Base-by-base conservation (phyloP, 139 green algal genomes). In the Haematococcus lacustris region DNA sequence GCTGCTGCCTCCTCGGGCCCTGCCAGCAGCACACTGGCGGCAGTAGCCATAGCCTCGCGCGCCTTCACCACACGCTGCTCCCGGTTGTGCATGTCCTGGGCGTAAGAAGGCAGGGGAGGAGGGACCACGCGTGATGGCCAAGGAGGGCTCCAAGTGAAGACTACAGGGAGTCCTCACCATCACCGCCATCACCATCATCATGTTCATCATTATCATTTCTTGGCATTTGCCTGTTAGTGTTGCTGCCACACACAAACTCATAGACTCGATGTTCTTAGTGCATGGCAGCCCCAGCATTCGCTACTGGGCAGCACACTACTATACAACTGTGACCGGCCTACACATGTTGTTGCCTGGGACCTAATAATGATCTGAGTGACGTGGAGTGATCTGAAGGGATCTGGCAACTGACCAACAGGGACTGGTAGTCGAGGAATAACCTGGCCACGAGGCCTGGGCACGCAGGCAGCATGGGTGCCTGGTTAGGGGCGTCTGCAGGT, bases 31-130 rank as follows among this genome's bases (percentile, higher is more conserved):
- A 84, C 71, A 34, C 86, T 87, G 1, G 88, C 87, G 30, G 88
- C 75, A 21, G 80, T 51, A 4, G 91, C 92, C 73, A 97, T 93
- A 51, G 80, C 77, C 77, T 86, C 76, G 70, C 86, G 87, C 17
- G 88, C 78, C 40, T 71, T 75, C 33, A 86, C 71, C 1, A 84
- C 65, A 33, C 88, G 81, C 53, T 77, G 66, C 41, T 61, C 28
- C 28, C 66, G 40, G 23, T 41, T 71, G 21, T 65, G 57, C 26
- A 30, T 13, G 26, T 30, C 57, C 57, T 33, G 9, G 57, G 17
- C 32, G 57, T 9, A 68, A 2, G 34, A 40, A 35, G 37, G 25
- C 51, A 65, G 35, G 3, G n/a, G 6, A 62, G 39, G 26, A 34
- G 47, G 33, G n/a, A 66, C 6, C 13, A 50, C 5, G 13, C 6